Conservation (phyloP, 768 basidiomycete species). For the Xerocomus brunneocitrinus region DNA sequence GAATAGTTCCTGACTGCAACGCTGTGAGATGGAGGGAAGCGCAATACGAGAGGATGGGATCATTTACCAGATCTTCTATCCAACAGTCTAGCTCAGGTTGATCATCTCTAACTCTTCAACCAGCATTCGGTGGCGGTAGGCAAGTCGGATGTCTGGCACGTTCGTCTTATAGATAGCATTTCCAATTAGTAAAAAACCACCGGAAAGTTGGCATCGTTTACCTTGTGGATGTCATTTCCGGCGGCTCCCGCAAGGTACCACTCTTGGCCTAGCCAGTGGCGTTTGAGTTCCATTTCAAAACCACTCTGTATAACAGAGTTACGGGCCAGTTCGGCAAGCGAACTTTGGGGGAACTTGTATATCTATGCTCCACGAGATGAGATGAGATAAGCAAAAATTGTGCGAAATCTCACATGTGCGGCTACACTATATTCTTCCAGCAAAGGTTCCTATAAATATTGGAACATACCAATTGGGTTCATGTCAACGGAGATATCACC, state of each 20-base stretch:
- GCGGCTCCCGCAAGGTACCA: conserved; percentile 93
- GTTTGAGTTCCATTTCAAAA: conserved; percentile 97
- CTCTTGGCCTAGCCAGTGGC: conserved; percentile 87
- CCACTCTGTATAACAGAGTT: conserved; percentile 97
- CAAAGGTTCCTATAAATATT: conserved; percentile 67
- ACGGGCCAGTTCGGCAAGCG: conserved; percentile 93
- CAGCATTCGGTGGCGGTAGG: conserved; percentile 88
- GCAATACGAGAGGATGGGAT: background rate
- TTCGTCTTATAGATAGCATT: conserved; percentile 64
- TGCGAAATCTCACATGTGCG: conserved; percentile 64
- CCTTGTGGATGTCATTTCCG: conserved; percentile 97
- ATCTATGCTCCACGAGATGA: conserved; percentile 48
- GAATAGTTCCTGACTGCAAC: background rate
- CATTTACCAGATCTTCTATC: background rate
- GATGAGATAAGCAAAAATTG: background rate
- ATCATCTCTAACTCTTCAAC: conserved; percentile 81
- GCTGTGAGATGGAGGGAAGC: background rate
- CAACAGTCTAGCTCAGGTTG: conserved; percentile 21
- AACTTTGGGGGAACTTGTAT: conserved; percentile 92
- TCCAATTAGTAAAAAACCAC: conserved; percentile 2
- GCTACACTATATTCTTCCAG: conserved; percentile 98
- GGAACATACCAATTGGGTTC: background rate
- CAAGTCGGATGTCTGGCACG: conserved; percentile 85
- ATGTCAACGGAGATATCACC: background rate
- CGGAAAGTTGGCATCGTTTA: conserved; percentile 20